These are phyloP conservation scores for Persicaria tinctoria DNA, from an alignment of 148 eudicot species.

Conservation along the genomic window DNA sequence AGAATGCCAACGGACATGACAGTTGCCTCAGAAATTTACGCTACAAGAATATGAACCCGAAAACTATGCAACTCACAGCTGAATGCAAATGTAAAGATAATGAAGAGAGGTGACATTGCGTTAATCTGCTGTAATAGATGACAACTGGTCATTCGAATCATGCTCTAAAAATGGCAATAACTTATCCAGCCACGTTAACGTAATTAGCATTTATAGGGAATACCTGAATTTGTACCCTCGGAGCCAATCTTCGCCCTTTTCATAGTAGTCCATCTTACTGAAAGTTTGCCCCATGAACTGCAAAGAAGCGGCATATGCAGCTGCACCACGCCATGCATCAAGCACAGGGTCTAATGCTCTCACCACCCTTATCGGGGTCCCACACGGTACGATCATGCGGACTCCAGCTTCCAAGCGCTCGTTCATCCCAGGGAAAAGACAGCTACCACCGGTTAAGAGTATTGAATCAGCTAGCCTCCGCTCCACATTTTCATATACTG, in stretches of 20 bases:
- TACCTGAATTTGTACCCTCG: slow-evolving; percentile 66
- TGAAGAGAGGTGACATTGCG: too few species aligned
- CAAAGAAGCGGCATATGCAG: slow-evolving; percentile 60
- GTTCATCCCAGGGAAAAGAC: slow-evolving; percentile 68
- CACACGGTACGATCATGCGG: slow-evolving; percentile 84
- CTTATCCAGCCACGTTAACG: too few species aligned
- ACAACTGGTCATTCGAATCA: too few species aligned
- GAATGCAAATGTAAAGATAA: too few species aligned
- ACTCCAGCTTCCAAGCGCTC: slow-evolving; percentile 85
- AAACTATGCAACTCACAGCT: too few species aligned
- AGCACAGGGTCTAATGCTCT: slow-evolving; percentile 58
- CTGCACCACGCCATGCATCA: slow-evolving; percentile 98
- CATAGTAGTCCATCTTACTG: slow-evolving; percentile 67
- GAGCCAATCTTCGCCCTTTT: slow-evolving; percentile 93
- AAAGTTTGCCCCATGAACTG: slow-evolving; percentile 57
- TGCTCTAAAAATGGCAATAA: too few species aligned
- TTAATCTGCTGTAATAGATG: too few species aligned
- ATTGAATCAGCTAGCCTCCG: slow-evolving; percentile 69
- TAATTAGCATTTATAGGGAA: slow-evolving; percentile 18
- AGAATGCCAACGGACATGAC: too few species aligned
- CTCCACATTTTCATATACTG: slow-evolving; percentile 39
- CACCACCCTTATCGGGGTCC: slow-evolving; percentile 54
- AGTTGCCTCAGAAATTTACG: too few species aligned
- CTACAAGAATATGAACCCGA: too few species aligned
- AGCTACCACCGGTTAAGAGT: slow-evolving; percentile 79